Percentiles rank a stretch among this genome's conserved stretches.
Conservation (phyloP, 2,329 filamentous ascomycete species). For the Penicillium griseofulvum region DNA sequence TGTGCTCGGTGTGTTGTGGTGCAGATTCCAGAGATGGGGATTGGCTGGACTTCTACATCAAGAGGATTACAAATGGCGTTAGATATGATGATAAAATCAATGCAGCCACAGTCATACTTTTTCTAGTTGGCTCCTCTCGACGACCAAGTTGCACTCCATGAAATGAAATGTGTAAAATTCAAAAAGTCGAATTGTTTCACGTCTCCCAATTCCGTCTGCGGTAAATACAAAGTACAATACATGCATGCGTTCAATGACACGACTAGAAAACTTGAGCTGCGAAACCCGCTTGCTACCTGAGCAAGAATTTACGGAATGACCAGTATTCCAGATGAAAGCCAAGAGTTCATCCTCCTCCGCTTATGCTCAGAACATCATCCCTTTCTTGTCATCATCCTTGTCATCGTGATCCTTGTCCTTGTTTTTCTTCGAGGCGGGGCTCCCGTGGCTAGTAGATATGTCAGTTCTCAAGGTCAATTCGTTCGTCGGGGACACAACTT, state of each 20-base stretch:
- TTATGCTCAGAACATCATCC: slow-evolving; percentile 29
- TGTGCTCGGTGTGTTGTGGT: slow-evolving; percentile 45
- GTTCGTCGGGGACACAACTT: slow-evolving; percentile 29
- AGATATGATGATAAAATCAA: slow-evolving; percentile 40
- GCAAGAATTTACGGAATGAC: slow-evolving; percentile 12
- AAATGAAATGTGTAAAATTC: slow-evolving; percentile 38
- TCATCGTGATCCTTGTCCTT: slow-evolving; percentile 34
- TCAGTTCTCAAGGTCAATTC: slow-evolving; percentile 12
- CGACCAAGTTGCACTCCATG: slow-evolving; percentile 36
- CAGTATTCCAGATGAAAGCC: slow-evolving; percentile 2
- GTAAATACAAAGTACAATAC: slow-evolving; percentile 17
- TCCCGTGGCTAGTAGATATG: slow-evolving; percentile 57
- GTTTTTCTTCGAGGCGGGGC: slow-evolving; percentile 53
- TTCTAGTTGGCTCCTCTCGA: slow-evolving; percentile 37
- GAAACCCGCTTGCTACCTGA: slow-evolving; percentile 25
- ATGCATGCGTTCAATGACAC: slow-evolving; percentile 10
- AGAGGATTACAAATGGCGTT: slow-evolving; percentile 39
- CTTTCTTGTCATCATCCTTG: slow-evolving; percentile 28
- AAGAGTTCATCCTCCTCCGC: slow-evolving; percentile 1
- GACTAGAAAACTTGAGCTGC: slow-evolving; percentile 4
- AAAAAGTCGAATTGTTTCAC: slow-evolving; percentile 18
- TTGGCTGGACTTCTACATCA: slow-evolving; percentile 36
- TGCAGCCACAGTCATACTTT: slow-evolving; percentile 37
- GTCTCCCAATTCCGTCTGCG: slow-evolving; percentile 3
- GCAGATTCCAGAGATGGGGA: slow-evolving; percentile 29